phyloP scores from a whole-genome alignment of 2,329 filamentous ascomycete species.

The Hymenoscyphus infarciens region DNA sequence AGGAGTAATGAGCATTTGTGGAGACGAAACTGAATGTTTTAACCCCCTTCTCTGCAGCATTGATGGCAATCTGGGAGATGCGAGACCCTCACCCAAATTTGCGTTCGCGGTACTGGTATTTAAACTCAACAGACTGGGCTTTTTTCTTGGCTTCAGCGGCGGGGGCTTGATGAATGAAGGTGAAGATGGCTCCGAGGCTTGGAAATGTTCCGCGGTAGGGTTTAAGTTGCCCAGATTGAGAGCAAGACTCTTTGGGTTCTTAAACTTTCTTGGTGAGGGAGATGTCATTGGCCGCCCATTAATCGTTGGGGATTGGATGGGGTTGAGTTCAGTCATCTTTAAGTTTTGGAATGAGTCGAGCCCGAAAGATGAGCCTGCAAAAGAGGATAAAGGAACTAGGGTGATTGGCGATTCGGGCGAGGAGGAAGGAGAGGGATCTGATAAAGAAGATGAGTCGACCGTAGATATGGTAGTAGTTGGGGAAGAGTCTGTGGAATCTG shows the following conservation, averaged over 20 bases:
- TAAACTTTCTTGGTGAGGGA: slow-evolving; percentile 66
- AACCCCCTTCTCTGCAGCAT: slow-evolving; percentile 60
- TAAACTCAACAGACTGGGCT: slow-evolving; percentile 73
- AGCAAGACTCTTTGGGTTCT: slow-evolving; percentile 80
- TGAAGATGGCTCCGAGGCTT: slow-evolving; percentile 55
- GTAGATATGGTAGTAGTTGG: slow-evolving; percentile 93
- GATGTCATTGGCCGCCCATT: slow-evolving; percentile 60
- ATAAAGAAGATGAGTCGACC: slow-evolving; percentile 84
- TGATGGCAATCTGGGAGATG: slow-evolving; percentile 51
- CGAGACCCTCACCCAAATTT: slow-evolving; percentile 49
- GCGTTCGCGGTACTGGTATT: slow-evolving; percentile 63
- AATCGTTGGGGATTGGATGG: slow-evolving; percentile 40
- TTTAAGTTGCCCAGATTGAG: slow-evolving; percentile 58
- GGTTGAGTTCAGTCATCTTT: slow-evolving; percentile 36
- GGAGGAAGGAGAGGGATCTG: slow-evolving; percentile 85
- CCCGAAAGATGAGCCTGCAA: slow-evolving; percentile 56
- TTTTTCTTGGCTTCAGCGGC: slow-evolving; percentile 60
- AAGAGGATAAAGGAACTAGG: slow-evolving; percentile 66
- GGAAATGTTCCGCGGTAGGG: slow-evolving; percentile 44
- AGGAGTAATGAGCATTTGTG: slow-evolving; percentile 60
- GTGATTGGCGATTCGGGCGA: slow-evolving; percentile 87
- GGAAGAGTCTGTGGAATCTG: slow-evolving; percentile 87
- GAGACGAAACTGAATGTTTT: slow-evolving; percentile 66
- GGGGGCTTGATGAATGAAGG: slow-evolving; percentile 79
- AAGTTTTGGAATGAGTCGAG: slow-evolving; percentile 36